These are phyloP conservation scores for Ophiostoma sp. DNA, from an alignment of 2,329 filamentous ascomycete species.

Conservation along the genomic window DNA sequence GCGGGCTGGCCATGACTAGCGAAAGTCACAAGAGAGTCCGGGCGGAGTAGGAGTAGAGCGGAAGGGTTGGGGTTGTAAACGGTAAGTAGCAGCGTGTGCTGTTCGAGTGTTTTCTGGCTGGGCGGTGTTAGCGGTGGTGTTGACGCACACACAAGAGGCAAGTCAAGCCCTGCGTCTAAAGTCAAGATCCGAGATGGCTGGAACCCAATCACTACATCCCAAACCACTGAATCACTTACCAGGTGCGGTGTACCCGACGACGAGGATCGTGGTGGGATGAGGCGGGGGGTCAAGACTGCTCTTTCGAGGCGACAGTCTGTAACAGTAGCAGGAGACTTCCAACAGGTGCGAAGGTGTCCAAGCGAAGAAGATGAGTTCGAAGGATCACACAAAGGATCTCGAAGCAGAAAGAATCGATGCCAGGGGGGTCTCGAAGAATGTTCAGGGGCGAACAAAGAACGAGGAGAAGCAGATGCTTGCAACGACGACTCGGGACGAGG, in stretches of 20 bases:
- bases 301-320: slow-evolving; percentile 12
- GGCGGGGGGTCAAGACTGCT: slow-evolving; percentile 11
- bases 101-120: slow-evolving; percentile 4
- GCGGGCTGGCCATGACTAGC: slow-evolving; percentile 88
- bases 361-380: slow-evolving; percentile 1
- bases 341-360: not conserved
- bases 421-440: not conserved
- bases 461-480: slow-evolving; percentile 12
- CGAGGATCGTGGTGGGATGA: not conserved
- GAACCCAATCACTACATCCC: not conserved
- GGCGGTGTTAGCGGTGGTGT: not conserved
- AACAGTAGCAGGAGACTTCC: not conserved
- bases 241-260: not conserved
- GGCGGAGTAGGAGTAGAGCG: slow-evolving; percentile 20
- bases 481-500: slow-evolving; percentile 15
- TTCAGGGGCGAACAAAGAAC: not conserved
- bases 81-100: not conserved
- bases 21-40: slow-evolving; percentile 64
- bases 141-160: not conserved
- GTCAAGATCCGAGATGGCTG: not conserved
- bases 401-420: slow-evolving; percentile 1
- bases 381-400: not conserved
- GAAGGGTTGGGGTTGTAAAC: not conserved
- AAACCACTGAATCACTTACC: not conserved
- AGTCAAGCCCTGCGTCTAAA: too few relatives aligned